phyloP scores from a whole-genome alignment of 768 basidiomycete genomes.

The Suillus variegatus region DNA sequence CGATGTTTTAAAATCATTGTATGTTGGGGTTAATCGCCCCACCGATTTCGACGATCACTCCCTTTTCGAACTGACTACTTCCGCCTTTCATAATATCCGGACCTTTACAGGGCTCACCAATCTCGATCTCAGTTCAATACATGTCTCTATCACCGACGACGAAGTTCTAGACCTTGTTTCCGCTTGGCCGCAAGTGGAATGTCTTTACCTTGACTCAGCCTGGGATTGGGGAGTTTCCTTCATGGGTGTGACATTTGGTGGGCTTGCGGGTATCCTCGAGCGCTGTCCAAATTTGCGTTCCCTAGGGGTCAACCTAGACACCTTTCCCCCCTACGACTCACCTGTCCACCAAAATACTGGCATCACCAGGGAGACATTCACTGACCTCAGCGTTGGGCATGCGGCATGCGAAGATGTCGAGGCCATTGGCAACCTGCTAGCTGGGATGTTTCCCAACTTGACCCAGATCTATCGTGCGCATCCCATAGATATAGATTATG shows the following conservation, averaged over 20 bases:
- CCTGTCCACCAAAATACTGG: neutral
- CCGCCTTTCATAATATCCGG: neutral
- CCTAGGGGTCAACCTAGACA: neutral
- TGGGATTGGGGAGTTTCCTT: neutral
- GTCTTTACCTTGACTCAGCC: neutral
- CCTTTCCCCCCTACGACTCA: neutral
- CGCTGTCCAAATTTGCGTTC: neutral
- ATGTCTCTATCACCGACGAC: neutral
- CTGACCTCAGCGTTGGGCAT: neutral
- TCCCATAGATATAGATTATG: neutral
- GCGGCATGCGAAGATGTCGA: neutral
- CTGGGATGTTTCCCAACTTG: neutral
- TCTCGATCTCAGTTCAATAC: neutral
- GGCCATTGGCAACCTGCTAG: neutral
- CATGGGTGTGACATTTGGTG: neutral
- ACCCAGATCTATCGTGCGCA: neutral
- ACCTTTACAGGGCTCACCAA: neutral
- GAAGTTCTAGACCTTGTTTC: neutral
- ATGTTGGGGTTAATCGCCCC: neutral
- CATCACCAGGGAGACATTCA: neutral
- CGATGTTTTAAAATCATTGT: neutral
- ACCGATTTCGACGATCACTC: neutral
- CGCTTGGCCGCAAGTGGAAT: neutral
- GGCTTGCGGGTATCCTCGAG: conserved; percentile 1
- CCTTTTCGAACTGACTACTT: neutral